phyloP scores from a whole-genome alignment of 1,139 yeast species.

The Pichia sp. region DNA sequence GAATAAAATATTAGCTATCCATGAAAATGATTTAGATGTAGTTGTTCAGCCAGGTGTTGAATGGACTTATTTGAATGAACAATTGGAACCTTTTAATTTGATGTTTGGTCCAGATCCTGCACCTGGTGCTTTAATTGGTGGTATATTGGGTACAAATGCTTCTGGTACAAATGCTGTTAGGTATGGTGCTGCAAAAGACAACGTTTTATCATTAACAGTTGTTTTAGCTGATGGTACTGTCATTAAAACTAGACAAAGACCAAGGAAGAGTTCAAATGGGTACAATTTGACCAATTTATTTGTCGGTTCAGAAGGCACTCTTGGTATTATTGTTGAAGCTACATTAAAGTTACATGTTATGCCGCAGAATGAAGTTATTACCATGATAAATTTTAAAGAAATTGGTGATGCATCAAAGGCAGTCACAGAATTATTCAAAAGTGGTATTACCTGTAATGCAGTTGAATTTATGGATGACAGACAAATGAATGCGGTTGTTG shows the following conservation, averaged over 20 bases:
- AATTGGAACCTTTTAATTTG: constrained; percentile 37
- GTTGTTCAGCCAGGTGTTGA: constrained; percentile 68
- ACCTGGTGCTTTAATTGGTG: constrained; percentile 67
- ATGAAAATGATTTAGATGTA: constrained; percentile 53
- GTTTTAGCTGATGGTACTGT: constrained; percentile 66
- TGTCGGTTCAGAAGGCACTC: constrained; percentile 65
- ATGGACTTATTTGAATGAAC: constrained; percentile 58
- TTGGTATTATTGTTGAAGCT: constrained; percentile 66
- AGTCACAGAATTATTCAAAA: constrained; percentile 45
- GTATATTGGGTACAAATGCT: constrained; percentile 63
- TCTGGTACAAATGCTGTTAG: constrained; percentile 67
- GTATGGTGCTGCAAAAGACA: constrained; percentile 69
- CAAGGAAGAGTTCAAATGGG: constrained; percentile 63
- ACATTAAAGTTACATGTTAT: constrained; percentile 52
- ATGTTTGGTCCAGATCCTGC: constrained; percentile 74
- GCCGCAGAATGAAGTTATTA: constrained; percentile 53
- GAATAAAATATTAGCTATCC: constrained; percentile 46
- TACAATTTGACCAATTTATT: constrained; percentile 60
- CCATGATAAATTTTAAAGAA: constrained; percentile 49
- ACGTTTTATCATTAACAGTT: constrained; percentile 44
- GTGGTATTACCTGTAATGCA: constrained; percentile 55
- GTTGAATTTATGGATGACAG: constrained; percentile 60
- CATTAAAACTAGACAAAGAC: constrained; percentile 55
- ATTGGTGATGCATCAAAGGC: constrained; percentile 54
- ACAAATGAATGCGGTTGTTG: constrained; percentile 61